phyloP scores from a whole-genome alignment of 305 asterid genomes.

The Rubia peregrina region DNA sequence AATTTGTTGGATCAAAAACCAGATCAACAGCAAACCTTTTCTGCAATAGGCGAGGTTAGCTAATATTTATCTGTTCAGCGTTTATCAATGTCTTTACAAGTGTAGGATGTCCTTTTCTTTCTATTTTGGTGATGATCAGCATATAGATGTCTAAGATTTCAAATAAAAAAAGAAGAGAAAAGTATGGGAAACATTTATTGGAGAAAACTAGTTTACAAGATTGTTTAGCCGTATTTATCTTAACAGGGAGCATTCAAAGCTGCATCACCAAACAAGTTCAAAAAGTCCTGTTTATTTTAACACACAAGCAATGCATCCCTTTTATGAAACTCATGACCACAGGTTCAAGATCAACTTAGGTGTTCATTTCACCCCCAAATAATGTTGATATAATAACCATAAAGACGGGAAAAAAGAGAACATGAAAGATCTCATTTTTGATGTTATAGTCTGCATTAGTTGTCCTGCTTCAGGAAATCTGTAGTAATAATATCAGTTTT shows the following conservation, averaged over 20 bases:
- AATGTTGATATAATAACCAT: not conserved
- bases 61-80: not conserved
- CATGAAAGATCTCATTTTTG: not conserved
- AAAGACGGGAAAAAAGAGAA: not conserved
- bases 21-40: constrained; percentile 78
- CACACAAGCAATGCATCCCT: not conserved
- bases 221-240: not conserved
- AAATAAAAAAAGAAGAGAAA: not conserved
- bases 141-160: not conserved
- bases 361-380: not conserved
- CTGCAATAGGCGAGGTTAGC: constrained; percentile 90
- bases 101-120: not conserved
- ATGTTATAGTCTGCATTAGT: not conserved
- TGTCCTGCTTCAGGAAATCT: not conserved
- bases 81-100: not conserved
- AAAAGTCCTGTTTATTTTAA: not conserved
- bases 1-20: constrained; percentile 76
- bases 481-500: not conserved
- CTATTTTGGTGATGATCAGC: not conserved
- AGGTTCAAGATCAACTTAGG: not conserved
- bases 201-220: not conserved
- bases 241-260: not conserved
- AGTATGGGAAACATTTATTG: not conserved
- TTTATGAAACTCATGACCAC: not conserved
- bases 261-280: not conserved